Conservation (phyloP, 352 stramenopile species). For the Globisporangium nunn region DNA sequence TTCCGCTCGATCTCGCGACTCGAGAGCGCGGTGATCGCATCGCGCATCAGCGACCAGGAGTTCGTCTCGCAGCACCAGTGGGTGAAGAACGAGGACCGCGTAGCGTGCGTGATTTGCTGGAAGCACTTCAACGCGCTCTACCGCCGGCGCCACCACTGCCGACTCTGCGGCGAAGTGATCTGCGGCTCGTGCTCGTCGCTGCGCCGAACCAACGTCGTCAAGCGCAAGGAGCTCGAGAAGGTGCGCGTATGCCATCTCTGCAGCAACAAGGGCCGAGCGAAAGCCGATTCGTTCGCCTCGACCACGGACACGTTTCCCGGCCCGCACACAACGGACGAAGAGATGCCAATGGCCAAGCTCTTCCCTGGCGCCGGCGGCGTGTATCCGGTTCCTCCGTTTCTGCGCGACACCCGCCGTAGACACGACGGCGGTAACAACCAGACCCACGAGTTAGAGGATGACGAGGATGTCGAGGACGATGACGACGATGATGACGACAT, state of each 20-base stretch:
- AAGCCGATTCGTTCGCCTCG: conserved; percentile 22
- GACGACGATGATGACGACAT: conserved; percentile 10
- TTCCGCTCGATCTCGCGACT: conserved; percentile 38
- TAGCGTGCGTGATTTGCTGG: conserved; percentile 53
- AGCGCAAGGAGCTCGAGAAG: conserved; percentile 33
- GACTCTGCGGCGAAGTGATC: conserved; percentile 57
- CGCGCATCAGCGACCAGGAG: conserved; percentile 35
- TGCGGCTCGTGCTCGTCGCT: conserved; percentile 47
- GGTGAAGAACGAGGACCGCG: conserved; percentile 56
- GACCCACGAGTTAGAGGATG: background rate
- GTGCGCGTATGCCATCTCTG: conserved; percentile 67
- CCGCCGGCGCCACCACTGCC: conserved; percentile 54
- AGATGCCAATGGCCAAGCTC: conserved; percentile 15
- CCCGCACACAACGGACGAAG: conserved; percentile 17
- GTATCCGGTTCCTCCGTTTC: background rate
- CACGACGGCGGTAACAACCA: background rate
- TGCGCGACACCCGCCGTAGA: background rate
- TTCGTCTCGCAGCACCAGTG: conserved; percentile 44
- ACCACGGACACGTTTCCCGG: conserved; percentile 21
- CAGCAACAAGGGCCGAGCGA: conserved; percentile 39
- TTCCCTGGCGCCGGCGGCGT: conserved; percentile 4
- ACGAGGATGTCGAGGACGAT: conserved; percentile 2
- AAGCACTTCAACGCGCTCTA: conserved; percentile 56
- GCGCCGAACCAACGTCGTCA: conserved; percentile 27
- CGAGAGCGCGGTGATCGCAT: conserved; percentile 37